Conservation (phyloP, 441 rosid species). For the Populus hybrid region DNA sequence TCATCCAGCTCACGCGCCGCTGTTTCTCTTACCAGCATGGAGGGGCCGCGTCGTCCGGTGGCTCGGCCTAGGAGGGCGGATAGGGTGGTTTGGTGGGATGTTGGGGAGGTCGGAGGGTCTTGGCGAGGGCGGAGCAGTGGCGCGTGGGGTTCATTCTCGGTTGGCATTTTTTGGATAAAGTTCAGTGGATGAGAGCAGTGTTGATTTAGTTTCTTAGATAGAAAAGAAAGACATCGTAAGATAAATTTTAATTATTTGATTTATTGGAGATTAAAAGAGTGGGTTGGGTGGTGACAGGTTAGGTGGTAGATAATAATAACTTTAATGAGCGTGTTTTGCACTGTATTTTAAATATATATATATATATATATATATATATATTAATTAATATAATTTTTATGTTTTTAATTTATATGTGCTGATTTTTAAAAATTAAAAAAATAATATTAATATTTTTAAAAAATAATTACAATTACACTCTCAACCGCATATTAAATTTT, state of each 20-base stretch:
- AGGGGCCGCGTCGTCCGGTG: conserved; percentile 74
- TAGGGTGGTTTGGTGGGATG: conserved; percentile 45
- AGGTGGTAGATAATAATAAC: background rate
- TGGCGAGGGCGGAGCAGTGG: conserved; percentile 69
- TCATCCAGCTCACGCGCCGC: conserved; percentile 87
- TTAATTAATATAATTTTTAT: too few relatives aligned
- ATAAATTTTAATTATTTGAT: too few relatives aligned
- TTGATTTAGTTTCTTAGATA: background rate
- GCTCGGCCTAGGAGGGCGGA: conserved; percentile 71
- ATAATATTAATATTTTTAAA: too few relatives aligned
- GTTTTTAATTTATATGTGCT: too few relatives aligned
- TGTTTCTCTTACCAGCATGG: conserved; percentile 76
- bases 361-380: too few relatives aligned
- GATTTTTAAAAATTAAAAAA: too few relatives aligned
- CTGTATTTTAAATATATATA: too few relatives aligned
- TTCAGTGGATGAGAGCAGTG: background rate
- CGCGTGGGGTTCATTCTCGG: conserved; percentile 38
- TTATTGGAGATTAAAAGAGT: background rate
- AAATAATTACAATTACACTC: too few relatives aligned
- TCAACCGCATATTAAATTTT: too few relatives aligned
- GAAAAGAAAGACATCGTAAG: background rate
- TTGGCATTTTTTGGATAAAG: background rate
- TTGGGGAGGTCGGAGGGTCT: conserved; percentile 23
- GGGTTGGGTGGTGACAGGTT: background rate
- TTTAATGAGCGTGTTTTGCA: too few relatives aligned